A percentile compares a stretch with the other conserved stretches of the same genome.
Evolutionary conservation across 108 stramenopile species (phyloP).

Genomic region (Cylindrotheca fusiformis): DNA sequence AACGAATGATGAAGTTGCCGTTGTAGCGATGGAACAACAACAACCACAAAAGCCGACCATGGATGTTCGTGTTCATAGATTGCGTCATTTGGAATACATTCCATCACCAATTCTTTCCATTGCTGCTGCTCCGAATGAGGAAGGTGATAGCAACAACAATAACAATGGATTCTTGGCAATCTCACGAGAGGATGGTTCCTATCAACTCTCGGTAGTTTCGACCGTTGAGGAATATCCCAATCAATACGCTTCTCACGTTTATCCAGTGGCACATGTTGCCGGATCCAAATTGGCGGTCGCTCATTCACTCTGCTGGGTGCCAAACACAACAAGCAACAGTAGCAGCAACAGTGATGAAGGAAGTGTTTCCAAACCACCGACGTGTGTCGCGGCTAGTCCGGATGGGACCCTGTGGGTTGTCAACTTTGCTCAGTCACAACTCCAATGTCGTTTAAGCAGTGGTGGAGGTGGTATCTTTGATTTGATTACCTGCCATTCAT

Average conservation of each 20-base stretch:
- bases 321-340: not conserved
- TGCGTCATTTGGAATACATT: slow-evolving; percentile 59
- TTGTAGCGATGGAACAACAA: too few species aligned
- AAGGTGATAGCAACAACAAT: slow-evolving; percentile 1
- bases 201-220: slow-evolving; percentile 42
- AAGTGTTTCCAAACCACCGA: not conserved
- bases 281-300: slow-evolving; percentile 44
- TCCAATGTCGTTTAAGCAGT: slow-evolving; percentile 50
- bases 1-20: not conserved
- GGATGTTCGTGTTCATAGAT: slow-evolving; percentile 66
- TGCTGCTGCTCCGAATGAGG: slow-evolving; percentile 30
- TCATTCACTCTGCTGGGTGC: slow-evolving; percentile 27
- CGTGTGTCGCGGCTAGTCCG: slow-evolving; percentile 65
- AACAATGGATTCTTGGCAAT: slow-evolving; percentile 31
- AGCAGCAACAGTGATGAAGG: slow-evolving; percentile 2
- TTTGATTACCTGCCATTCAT: slow-evolving; percentile 27
- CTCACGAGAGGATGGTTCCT: slow-evolving; percentile 63
- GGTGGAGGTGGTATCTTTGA: slow-evolving; percentile 81
- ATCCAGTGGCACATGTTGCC: slow-evolving; percentile 53
- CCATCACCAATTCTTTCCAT: slow-evolving; percentile 59
- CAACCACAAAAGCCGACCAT: too few species aligned
- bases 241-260: not conserved
- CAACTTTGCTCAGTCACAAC: slow-evolving; percentile 55
- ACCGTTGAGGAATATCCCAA: not conserved
- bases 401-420: slow-evolving; percentile 81